These are phyloP conservation scores for Stagonosporopsis cucurbitacearum DNA, from an alignment of 2,329 filamentous ascomycete species.

Conservation along the genomic window DNA sequence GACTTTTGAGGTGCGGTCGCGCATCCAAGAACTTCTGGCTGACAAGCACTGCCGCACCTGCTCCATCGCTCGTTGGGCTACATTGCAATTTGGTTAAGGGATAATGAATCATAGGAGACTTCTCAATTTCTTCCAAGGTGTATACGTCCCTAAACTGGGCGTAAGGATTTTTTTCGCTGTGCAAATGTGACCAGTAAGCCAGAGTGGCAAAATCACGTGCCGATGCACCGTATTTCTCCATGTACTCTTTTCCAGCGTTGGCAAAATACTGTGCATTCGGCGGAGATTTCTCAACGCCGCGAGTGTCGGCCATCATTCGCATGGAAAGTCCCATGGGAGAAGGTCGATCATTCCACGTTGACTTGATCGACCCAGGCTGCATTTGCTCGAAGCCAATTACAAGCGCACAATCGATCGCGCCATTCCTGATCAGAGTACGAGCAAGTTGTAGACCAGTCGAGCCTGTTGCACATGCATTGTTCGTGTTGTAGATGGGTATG, in stretches of 20 bases:
- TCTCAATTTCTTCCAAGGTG: conserved; percentile 79
- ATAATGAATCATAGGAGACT: conserved; percentile 76
- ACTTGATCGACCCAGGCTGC: conserved; percentile 83
- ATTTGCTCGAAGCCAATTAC: conserved; percentile 98
- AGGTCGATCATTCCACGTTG: conserved; percentile 79
- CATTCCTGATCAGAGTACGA: conserved; percentile 76
- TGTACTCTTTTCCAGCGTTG: conserved; percentile 91
- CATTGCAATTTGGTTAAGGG: conserved; percentile 96
- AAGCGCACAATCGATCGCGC: conserved; percentile 83
- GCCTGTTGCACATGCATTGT: conserved; percentile 96
- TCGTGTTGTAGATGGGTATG: conserved; percentile 96
- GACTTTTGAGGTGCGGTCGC: conserved; percentile 77
- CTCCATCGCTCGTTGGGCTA: conserved; percentile 92
- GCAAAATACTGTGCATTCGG: conserved; percentile 92
- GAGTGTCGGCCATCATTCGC: conserved; percentile 81
- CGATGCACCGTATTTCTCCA: conserved; percentile 89
- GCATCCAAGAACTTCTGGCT: conserved; percentile 87
- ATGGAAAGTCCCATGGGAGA: conserved; percentile 76
- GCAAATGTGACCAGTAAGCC: conserved; percentile 93
- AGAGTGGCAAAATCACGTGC: conserved; percentile 87
- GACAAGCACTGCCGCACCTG: conserved; percentile 85
- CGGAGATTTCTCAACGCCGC: conserved; percentile 79
- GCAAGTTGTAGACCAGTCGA: conserved; percentile 86
- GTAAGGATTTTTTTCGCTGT: conserved; percentile 90
- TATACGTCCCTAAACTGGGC: conserved; percentile 94